Conservation (phyloP, 768 basidiomycete species). For the Mycena filopes region DNA sequence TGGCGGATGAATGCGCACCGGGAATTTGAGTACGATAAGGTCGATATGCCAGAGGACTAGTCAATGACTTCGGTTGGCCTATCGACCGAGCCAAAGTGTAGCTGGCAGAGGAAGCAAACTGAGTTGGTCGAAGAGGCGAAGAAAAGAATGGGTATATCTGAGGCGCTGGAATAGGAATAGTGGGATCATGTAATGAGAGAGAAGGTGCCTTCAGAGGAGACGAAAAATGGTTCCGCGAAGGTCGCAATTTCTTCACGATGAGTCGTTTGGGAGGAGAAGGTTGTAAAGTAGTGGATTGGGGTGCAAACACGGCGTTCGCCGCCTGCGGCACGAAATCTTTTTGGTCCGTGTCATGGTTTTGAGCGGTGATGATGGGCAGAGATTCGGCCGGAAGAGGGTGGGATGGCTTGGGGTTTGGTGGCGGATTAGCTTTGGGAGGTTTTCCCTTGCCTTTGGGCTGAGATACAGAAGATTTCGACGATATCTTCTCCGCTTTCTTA, state of each 20-base stretch:
- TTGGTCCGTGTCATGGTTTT: neutral
- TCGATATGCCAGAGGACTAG: neutral
- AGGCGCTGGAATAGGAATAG: neutral
- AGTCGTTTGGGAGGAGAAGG: neutral
- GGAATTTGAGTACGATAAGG: neutral
- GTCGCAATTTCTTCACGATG: conserved; percentile 12
- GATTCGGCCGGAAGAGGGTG: neutral
- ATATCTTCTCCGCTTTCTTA: conserved; percentile 42
- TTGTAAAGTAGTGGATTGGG: conserved; percentile 4
- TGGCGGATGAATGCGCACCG: neutral
- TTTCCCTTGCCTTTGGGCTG: neutral
- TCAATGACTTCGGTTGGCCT: neutral
- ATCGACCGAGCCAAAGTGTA: neutral
- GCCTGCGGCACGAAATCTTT: neutral
- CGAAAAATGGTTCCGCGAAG: conserved; percentile 10
- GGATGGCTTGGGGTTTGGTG: neutral
- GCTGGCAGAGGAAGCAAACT: neutral
- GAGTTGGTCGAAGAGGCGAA: conserved; percentile 17
- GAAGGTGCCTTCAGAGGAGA: conserved; percentile 6
- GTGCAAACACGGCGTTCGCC: neutral
- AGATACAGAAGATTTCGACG: neutral
- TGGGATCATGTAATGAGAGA: neutral
- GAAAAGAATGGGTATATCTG: neutral
- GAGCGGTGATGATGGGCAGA: neutral
- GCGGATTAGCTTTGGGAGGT: neutral